Base-by-base conservation (phyloP, 2,329 filamentous ascomycete genomes). In the Trichoderma arundinaceum region DNA sequence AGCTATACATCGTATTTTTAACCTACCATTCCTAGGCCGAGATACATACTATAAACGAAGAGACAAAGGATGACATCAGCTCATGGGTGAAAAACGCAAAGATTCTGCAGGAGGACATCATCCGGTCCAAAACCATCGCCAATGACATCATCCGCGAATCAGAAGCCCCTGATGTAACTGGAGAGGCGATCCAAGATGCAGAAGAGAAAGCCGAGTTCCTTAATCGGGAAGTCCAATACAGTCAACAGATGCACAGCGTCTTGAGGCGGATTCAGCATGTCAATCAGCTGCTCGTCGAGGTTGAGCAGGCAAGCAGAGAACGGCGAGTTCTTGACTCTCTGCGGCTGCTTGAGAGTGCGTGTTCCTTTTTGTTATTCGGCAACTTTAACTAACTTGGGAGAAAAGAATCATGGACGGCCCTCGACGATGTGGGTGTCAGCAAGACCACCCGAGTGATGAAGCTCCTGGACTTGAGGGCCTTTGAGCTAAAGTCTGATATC, bases 71-170 rank as follows among this genome's bases (percentile, higher is more conserved):
- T 44, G 90, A 96, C 72, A 90, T 97, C 58, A 90, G 92, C 74
- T 86, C 89, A 59, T 98, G 94, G 94, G 91, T 96, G 65, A 80
- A 84, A 59, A 92, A 95, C 76, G 92, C 94, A 54, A 92, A 92
- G 77, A 87, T 89, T 60, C 85, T 97, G 7, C 92, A 96, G 76
- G 86, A 89, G 68, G 94, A 97, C 74, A 94, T 97, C 69, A 87
- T 92, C 72, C 86, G 87, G 53, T 94, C 92, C 28, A 90, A 92
- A 72, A 84, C 86, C 15, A 88, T 93, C 41, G 93, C 94, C 22
- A 89, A 89, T 72, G 88, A 93, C 66, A 96, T 98, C 66, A 86
- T 94, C 5, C 85, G 88, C 51, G 87, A 92, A 72, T 89, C 93
- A 60, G 90, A 94, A 73, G 86, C 82, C 1, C 84, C 84, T 1